Evolutionary conservation across 257 asterid species (phyloP), one percentile per base, ranked within the genome.

Genomic region (Solanum bukasovii): DNA sequence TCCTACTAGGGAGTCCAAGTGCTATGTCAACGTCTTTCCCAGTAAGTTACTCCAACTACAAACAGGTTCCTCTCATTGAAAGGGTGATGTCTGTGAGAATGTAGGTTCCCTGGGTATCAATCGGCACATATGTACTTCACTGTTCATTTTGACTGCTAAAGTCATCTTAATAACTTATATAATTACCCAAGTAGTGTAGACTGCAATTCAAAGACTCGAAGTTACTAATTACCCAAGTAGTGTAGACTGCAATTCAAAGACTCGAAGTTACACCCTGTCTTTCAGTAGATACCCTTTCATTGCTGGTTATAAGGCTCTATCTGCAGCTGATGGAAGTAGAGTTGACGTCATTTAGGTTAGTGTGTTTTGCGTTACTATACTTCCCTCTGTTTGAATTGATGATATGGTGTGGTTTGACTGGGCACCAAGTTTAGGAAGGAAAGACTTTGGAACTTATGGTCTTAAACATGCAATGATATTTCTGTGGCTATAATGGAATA

Each of bases 31-130:
- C 85, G 61, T 87, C 91, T 78, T 91, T 84, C 65, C 89, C 87
- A 23, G 89, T 89, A 87, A 88, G 88, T 89, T 83, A 38, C 86
- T 83, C 87, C 86, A 89, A 89, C 86, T 90, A 87, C 49, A 88
- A 87, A 89, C 93, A 92, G 98, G 98, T 96, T 67, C 87, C 70
- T 89, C 68, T 91, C 85, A 27, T 29, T 81, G 85, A 75, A 46
- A 25, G 40, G 85, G 29, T 27, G 68, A 27, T 16, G 85, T 14
- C 27, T 46, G 16, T 81, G 68, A 14, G 38, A 18, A 29, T 81
- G 11, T 23, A 46, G 68, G 18, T 81, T 18, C 5, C 27, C 27
- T 5, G 27, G 85, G 68, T 46, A 81, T 42, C 56, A 38, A 52
- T 79, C 25, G 9, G 10, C 37, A 25, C 37, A 78, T 46, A 16